These are phyloP conservation scores for Lecanosticta acicola DNA, from an alignment of 2,329 filamentous ascomycete species.

Conservation along the genomic window DNA sequence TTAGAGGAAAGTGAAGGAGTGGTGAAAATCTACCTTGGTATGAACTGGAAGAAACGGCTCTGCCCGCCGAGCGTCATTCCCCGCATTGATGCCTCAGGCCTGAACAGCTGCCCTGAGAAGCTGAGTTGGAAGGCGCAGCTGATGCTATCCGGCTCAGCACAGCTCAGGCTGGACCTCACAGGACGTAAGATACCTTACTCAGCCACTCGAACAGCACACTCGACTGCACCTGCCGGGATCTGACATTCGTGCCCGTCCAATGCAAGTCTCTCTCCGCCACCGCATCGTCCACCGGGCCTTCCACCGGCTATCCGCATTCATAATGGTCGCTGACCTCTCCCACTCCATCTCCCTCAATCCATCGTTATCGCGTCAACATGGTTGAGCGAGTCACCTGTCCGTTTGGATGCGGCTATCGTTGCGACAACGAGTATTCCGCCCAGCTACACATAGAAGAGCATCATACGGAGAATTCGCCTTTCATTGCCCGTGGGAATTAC, in stretches of 20 bases:
- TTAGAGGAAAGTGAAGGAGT: neutral
- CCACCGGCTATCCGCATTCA: neutral
- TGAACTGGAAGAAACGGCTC: no score
- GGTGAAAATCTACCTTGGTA: no score
- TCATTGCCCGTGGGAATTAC: conserved; percentile 6
- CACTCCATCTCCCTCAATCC: conserved; percentile 2
- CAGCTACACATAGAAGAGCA: conserved; percentile 31
- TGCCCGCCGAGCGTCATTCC: neutral
- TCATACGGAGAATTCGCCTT: conserved; percentile 30
- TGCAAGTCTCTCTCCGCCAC: neutral
- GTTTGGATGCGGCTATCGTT: conserved; percentile 26
- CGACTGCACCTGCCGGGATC: neutral
- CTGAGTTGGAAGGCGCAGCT: neutral
- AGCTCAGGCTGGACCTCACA: no score
- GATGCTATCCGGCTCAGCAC: no score
- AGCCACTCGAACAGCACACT: neutral
- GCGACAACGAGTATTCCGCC: conserved; percentile 23
- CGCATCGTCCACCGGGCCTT: neutral
- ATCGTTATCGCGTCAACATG: no score
- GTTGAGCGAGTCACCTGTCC: conserved; percentile 22
- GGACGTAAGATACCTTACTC: neutral
- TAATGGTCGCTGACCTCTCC: neutral
- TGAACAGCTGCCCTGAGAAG: no score
- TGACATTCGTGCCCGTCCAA: neutral
- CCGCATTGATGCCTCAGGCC: conserved; percentile 4